Conservation (phyloP, 2,329 filamentous ascomycete species). For the Colletotrichum lentis region DNA sequence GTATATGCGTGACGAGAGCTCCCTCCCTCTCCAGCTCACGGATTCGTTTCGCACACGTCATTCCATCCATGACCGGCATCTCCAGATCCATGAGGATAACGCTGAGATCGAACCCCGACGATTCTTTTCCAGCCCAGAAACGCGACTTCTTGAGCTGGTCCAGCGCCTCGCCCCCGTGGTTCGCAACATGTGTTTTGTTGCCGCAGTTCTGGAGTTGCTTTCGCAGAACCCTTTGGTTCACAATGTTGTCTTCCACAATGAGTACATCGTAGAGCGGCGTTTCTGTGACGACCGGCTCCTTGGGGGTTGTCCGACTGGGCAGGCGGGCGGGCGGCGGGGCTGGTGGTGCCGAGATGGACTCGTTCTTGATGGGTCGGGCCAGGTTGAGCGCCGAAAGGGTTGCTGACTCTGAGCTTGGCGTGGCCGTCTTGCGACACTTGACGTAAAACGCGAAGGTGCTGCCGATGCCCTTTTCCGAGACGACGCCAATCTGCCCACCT, state of each 20-base stretch:
- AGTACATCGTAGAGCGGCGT: constrained; percentile 58
- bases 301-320: constrained; percentile 22
- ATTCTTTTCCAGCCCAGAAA: constrained; percentile 62
- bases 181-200: constrained; percentile 68
- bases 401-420: constrained; percentile 51
- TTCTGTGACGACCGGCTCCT: background rate
- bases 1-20: constrained; percentile 71
- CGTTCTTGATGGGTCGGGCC: constrained; percentile 41
- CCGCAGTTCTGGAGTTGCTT: constrained; percentile 68
- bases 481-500: constrained; percentile 79
- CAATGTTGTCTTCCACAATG: constrained; percentile 73
- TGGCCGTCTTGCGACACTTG: constrained; percentile 66
- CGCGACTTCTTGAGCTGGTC: constrained; percentile 64
- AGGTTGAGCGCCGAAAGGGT: constrained; percentile 49
- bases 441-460: constrained; percentile 82
- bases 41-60: constrained; percentile 75
- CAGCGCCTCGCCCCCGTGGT: constrained; percentile 70
- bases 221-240: constrained; percentile 71
- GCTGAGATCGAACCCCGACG: constrained; percentile 63
- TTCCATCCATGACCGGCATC: constrained; percentile 85
- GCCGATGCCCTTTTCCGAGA: constrained; percentile 71
- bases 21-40: constrained; percentile 71
- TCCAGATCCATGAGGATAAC: constrained; percentile 83
- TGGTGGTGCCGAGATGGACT: constrained; percentile 25
- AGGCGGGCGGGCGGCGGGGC: constrained; percentile 23